phyloP scores from a whole-genome alignment of 2,329 filamentous ascomycete genomes.

The Hymenoscyphus infarciens region DNA sequence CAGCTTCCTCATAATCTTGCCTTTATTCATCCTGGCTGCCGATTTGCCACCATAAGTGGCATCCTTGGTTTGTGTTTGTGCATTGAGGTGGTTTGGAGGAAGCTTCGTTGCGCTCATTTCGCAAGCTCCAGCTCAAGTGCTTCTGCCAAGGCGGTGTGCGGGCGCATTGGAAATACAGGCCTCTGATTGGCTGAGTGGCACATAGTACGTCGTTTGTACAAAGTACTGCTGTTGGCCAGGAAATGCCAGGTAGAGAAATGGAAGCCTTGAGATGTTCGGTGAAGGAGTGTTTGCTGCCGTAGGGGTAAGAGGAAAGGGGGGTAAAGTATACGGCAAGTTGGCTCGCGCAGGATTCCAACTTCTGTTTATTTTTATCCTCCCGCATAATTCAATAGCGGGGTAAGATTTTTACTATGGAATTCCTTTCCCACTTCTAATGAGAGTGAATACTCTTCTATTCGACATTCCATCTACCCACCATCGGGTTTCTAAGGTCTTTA shows the following conservation, averaged over 20 bases:
- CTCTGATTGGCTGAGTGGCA: background rate
- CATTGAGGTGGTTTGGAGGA: slow-evolving; percentile 5
- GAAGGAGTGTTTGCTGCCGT: background rate
- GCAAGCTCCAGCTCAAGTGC: background rate
- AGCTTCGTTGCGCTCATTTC: slow-evolving; percentile 7
- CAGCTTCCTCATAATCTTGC: slow-evolving; percentile 35
- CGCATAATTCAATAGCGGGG: background rate
- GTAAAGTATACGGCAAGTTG: background rate
- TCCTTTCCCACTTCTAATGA: background rate
- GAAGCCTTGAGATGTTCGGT: background rate
- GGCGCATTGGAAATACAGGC: background rate
- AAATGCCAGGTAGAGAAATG: background rate
- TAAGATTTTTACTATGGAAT: background rate
- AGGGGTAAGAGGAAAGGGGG: background rate
- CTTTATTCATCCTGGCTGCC: slow-evolving; percentile 32
- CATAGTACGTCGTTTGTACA: background rate
- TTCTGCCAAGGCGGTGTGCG: background rate
- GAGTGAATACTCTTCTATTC: background rate
- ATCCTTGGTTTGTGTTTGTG: slow-evolving; percentile 17
- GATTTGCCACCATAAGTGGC: slow-evolving; percentile 25
- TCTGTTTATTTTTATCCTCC: background rate
- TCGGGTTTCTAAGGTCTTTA: background rate
- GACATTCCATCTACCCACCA: background rate
- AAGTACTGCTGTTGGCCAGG: background rate
- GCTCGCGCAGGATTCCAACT: background rate